Conservation (phyloP, 2,329 filamentous ascomycete genomes). For the Cladosporium halotolerans region DNA sequence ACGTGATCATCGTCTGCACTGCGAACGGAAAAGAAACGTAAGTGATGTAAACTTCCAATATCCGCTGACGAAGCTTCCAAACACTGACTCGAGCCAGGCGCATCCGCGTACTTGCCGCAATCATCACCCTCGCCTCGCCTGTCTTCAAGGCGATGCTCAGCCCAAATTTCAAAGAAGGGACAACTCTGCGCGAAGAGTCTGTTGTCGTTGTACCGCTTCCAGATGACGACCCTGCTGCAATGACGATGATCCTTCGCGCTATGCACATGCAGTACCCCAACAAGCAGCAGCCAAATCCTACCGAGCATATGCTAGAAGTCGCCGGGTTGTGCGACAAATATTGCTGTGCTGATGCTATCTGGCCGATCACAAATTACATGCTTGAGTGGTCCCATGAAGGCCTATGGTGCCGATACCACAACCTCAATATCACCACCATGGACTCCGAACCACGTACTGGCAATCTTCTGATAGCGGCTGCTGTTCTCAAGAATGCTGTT, state of each 20-base stretch:
- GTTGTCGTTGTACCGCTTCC: neutral
- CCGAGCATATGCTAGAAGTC: neutral
- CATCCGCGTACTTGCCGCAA: slow-evolving; percentile 4
- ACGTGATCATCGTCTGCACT: neutral
- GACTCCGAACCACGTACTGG: too few species aligned
- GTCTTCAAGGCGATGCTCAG: slow-evolving; percentile 15
- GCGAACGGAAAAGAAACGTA: neutral
- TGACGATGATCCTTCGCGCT: neutral
- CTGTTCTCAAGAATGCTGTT: too few species aligned
- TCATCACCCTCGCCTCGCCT: slow-evolving; percentile 12
- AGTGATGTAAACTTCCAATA: neutral
- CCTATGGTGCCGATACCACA: too few species aligned
- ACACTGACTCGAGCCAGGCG: neutral
- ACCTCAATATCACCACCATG: too few species aligned
- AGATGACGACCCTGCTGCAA: neutral
- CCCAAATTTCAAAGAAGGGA: slow-evolving; percentile 12
- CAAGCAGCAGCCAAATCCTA: neutral
- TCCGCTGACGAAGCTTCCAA: too few species aligned
- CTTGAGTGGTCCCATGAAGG: too few species aligned
- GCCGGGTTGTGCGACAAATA: neutral
- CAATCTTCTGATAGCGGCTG: too few species aligned
- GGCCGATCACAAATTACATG: neutral
- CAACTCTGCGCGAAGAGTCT: neutral
- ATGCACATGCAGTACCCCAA: neutral
- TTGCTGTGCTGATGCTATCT: neutral